Evolutionary conservation across 169 alveolate genomes (phyloP), one percentile per base, ranked within the genome.

Genomic region (Ichthyophthirius multifiliis): DNA sequence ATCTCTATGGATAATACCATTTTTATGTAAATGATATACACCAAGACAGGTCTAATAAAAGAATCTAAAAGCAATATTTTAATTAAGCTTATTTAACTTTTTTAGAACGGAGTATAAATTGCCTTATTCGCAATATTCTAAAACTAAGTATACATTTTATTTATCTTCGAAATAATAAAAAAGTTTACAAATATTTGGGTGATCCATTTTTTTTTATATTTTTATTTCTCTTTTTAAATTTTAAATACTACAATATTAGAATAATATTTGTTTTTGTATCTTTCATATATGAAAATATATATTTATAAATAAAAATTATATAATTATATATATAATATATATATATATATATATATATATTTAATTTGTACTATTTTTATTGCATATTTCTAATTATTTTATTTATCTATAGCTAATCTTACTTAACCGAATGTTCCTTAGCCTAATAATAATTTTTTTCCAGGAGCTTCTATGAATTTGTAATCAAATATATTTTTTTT

Each of bases 191-290:
- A 95, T 87, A 82, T 92, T 82, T 7, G 84, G 86, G 82, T 93
- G 97, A 30, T 87, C 74, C 27, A 95, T 65, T 78, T 76, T 76
- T 82, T 93, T 93, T 65, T 95, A 93, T 30, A 93, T 89, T 76
- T 90, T 88, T 37, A 95, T 91, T 87, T 95, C 98, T 65, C 94
- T 88, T 76, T 88, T 79, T 37, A 95, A 77, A 73, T 89, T 88
- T 74, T 86, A 88, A 30, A 82, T 46, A 39, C 83, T 48, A 2
- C 83, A 46, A 48, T 43, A 37, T 43, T 67, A 23, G 23, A 34
- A 15, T 16, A 90, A 30, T 34, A 75, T 67, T 27, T 46, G 34
- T 79, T 86, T 90, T 39, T 63, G 75, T 73, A 90, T 90, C 76
- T 79, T 55, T 55, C 31, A 23, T 20, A 55, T 27, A 20, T 27